A percentile compares a stretch with the other conserved stretches of the same genome.
These are phyloP conservation scores for Dioszegia hungarica DNA, from an alignment of 768 basidiomycete species.

Conservation along the genomic window DNA sequence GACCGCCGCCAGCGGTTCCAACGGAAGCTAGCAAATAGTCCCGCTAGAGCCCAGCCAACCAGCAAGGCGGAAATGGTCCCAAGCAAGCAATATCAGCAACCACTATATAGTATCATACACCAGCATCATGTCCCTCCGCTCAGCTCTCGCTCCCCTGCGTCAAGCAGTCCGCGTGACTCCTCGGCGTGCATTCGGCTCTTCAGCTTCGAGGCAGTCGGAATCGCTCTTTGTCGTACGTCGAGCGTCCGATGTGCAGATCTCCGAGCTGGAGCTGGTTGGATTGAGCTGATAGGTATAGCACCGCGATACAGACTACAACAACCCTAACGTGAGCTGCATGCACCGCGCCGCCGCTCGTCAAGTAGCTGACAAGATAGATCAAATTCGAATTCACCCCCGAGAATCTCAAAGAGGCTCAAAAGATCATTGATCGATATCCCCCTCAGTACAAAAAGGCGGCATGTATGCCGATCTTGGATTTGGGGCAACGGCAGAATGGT, in stretches of 20 bases:
- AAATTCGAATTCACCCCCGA: slow-evolving; percentile 76
- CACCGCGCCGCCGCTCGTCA: background rate
- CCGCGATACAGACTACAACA: slow-evolving; percentile 90
- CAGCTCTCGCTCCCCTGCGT: slow-evolving; percentile 17
- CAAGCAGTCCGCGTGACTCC: slow-evolving; percentile 8
- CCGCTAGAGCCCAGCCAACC: slow-evolving; percentile 7
- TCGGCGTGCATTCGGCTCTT: slow-evolving; percentile 49
- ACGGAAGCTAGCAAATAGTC: too few relatives aligned
- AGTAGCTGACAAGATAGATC: slow-evolving; percentile 57
- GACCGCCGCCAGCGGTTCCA: background rate
- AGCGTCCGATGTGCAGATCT: too few relatives aligned
- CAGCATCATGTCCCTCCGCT: slow-evolving; percentile 25
- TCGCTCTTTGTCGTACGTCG: slow-evolving; percentile 76
- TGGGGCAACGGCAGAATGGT: slow-evolving; percentile 95
- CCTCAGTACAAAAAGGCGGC: slow-evolving; percentile 99
- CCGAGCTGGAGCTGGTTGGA: background rate
- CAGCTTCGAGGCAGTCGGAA: slow-evolving; percentile 61
- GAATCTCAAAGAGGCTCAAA: slow-evolving; percentile 77
- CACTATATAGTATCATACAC: background rate
- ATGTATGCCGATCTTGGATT: slow-evolving; percentile 90
- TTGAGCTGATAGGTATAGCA: slow-evolving; percentile 57
- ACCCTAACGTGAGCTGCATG: slow-evolving; percentile 65
- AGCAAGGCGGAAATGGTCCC: background rate
- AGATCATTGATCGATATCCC: slow-evolving; percentile 90
- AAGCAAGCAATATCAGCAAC: background rate